phyloP scores from a whole-genome alignment of 345 rosid species.

The Corymbia maculata region DNA sequence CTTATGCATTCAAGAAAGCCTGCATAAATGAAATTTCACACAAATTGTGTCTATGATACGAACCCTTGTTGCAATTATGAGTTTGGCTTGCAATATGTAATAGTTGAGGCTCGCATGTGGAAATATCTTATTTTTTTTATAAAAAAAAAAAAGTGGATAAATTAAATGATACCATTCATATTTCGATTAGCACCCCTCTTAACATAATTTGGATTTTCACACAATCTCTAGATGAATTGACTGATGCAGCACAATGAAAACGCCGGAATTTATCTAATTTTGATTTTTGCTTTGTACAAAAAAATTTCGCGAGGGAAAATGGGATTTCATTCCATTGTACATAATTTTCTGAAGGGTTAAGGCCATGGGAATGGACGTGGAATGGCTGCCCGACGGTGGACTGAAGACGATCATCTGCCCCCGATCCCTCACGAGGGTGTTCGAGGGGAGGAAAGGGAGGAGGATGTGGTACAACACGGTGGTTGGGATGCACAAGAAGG shows the following conservation, averaged over 20 bases:
- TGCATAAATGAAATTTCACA: neutral
- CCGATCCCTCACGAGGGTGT: constrained; percentile 33
- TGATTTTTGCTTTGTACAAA: neutral
- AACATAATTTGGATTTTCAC: neutral
- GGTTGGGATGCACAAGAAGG: constrained; percentile 66
- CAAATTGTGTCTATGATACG: neutral
- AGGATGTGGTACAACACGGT: constrained; percentile 68
- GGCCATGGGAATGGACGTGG: constrained; percentile 51
- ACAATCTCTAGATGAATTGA: neutral
- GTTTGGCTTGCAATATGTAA: neutral
- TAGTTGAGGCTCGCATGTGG: neutral
- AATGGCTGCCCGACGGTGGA: constrained; percentile 46
- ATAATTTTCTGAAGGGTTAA: constrained; percentile 15
- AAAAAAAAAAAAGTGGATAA: neutral
- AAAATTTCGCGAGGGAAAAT: neutral
- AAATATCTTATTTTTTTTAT: too few species aligned
- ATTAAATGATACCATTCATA: neutral
- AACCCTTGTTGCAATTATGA: neutral
- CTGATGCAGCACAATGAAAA: neutral
- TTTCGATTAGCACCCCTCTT: neutral
- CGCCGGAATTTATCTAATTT: neutral
- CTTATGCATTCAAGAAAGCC: neutral
- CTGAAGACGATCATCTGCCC: constrained; percentile 33
- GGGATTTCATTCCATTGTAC: neutral
- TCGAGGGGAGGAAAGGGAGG: constrained; percentile 56